Conservation (phyloP, 1,284 basidiomycete genomes). For the Moesziomyces parantarcticus region DNA sequence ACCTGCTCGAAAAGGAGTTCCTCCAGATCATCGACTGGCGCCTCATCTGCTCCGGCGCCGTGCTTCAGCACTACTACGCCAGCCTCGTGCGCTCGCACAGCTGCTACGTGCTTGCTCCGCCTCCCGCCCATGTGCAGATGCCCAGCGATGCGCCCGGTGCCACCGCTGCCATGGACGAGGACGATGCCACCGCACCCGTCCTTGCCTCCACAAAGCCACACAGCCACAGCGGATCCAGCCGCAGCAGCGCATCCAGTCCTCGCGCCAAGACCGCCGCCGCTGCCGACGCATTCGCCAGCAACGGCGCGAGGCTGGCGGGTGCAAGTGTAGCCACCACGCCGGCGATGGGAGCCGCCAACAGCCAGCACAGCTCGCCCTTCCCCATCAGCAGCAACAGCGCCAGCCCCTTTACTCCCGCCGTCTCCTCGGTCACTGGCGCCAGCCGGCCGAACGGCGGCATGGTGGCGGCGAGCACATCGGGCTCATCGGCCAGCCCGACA, state of each 20-base stretch:
- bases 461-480: neutral
- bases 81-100: constrained; percentile 60
- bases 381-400: constrained; percentile 20
- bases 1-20: constrained; percentile 67
- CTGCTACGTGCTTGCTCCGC: constrained; percentile 27
- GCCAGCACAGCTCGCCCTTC: constrained; percentile 34
- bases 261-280: no score
- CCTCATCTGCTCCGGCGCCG: constrained; percentile 54
- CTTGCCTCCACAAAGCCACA: no score
- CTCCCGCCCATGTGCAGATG: neutral
- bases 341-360: constrained; percentile 4
- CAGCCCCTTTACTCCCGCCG: constrained; percentile 22
- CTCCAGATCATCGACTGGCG: constrained; percentile 65
- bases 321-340: constrained; percentile 3
- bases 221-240: no score
- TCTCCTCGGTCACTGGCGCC: neutral
- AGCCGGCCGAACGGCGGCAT: neutral
- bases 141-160: no score
- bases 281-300: neutral
- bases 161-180: no score
- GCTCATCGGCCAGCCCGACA: no score
- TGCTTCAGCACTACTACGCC: constrained; percentile 66
- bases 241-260: no score
- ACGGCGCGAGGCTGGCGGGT: neutral
- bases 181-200: no score